phyloP scores from a whole-genome alignment of 495 filamentous ascomycete species.

The Podospora pseudocomata region DNA sequence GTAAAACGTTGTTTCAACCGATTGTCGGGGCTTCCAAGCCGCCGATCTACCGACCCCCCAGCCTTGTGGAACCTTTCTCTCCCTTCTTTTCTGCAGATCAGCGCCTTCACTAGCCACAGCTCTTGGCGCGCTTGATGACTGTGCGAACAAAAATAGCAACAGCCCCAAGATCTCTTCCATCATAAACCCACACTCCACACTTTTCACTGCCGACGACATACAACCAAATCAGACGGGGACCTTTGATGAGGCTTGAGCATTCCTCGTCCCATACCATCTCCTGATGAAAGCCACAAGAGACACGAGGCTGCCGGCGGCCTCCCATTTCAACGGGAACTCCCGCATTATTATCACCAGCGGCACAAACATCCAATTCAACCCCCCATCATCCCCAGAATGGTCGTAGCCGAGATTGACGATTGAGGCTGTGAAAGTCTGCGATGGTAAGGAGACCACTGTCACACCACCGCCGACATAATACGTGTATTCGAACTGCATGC shows the following conservation, averaged over 20 bases:
- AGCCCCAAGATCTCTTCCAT: neutral
- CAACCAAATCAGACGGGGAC: neutral
- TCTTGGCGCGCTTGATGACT: neutral
- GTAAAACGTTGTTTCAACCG: neutral
- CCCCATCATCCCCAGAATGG: neutral
- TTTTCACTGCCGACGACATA: neutral
- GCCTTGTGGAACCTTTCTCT: neutral
- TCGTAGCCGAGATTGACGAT: slow-evolving; percentile 6
- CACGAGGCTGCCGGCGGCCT: neutral
- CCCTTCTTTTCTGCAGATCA: neutral
- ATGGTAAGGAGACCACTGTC: neutral
- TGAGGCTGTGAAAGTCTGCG: slow-evolving; percentile 9
- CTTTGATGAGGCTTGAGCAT: neutral
- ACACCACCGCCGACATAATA: neutral
- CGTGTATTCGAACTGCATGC: neutral
- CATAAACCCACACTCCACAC: neutral
- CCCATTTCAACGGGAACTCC: neutral
- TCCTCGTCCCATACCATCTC: neutral
- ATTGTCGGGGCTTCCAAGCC: neutral
- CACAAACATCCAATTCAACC: neutral
- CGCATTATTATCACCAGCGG: neutral
- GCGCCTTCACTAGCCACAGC: neutral
- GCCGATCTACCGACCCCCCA: neutral
- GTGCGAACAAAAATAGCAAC: neutral
- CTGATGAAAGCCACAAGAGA: neutral